These are phyloP conservation scores for Xylaria sp. DNA, from an alignment of 495 filamentous ascomycete genomes.

Conservation along the genomic window DNA sequence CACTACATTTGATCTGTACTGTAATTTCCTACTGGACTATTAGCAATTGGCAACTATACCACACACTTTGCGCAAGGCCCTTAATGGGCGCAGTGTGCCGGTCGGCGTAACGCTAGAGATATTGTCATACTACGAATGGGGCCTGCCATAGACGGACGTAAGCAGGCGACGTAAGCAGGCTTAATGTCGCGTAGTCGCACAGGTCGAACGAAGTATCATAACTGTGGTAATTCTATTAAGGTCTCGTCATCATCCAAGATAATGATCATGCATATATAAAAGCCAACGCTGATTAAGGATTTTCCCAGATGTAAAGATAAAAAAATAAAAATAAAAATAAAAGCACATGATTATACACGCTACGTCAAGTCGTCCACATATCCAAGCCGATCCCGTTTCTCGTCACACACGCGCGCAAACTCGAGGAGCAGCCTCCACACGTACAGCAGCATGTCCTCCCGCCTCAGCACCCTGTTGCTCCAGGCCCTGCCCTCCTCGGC, in stretches of 20 bases:
- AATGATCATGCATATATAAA: neutral
- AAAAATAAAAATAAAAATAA: neutral
- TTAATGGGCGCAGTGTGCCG: no score
- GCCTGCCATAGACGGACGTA: neutral
- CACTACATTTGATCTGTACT: no score
- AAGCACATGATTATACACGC: neutral
- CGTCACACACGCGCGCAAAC: constrained; percentile 40
- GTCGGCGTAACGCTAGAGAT: no score
- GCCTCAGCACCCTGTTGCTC: constrained; percentile 68
- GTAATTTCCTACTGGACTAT: no score
- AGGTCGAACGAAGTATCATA: neutral
- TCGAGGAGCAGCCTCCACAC: constrained; percentile 73
- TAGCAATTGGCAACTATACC: no score
- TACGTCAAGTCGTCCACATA: constrained; percentile 24
- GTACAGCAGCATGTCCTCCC: constrained; percentile 78
- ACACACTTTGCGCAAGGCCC: no score
- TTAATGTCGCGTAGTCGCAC: neutral
- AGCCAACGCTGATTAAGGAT: neutral
- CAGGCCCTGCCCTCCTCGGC: constrained; percentile 69
- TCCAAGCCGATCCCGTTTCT: constrained; percentile 14
- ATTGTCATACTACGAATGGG: neutral
- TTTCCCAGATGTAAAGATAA: neutral
- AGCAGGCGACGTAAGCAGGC: neutral
- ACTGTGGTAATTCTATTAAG: neutral
- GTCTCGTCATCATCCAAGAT: neutral